Evolutionary conservation across 495 filamentous ascomycete species (phyloP).

Genomic region (Talaromyces wortmannii): DNA sequence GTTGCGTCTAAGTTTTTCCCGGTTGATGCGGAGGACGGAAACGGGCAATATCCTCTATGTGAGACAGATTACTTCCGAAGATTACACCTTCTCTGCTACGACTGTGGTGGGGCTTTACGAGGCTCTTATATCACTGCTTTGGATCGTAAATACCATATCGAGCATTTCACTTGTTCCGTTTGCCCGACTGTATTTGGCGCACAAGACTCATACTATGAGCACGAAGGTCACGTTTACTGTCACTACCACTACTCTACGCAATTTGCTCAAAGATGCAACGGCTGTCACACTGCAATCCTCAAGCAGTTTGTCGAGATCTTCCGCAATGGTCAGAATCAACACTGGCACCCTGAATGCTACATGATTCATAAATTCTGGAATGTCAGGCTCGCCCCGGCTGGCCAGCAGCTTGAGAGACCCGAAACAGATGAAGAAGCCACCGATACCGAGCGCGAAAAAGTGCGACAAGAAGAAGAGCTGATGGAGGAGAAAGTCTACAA

Average conservation of each 20-base stretch:
- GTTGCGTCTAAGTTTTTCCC: conserved; percentile 99
- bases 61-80: conserved; percentile 97
- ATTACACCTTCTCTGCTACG: conserved; percentile 81
- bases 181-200: conserved; percentile 97
- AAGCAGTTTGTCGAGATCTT: conserved; percentile 99
- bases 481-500: conserved; percentile 98
- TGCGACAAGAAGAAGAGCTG: conserved; percentile 79
- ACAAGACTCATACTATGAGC: conserved; percentile 97
- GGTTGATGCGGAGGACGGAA: conserved; percentile 79
- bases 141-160: conserved; percentile 97
- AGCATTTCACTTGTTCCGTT: conserved; percentile 97
- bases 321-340: conserved; percentile 93
- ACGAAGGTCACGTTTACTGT: conserved; percentile 93
- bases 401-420: conserved; percentile 40
- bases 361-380: conserved; percentile 99
- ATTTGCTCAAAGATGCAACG: conserved; percentile 93
- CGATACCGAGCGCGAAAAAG: conserved; percentile 63
- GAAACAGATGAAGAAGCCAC: conserved; percentile 56
- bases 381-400: conserved; percentile 67
- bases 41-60: conserved; percentile 88
- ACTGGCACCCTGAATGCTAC: conserved; percentile 99
- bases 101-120: conserved; percentile 88
- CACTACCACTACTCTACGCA: conserved; percentile 99
- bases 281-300: conserved; percentile 94
- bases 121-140: conserved; percentile 98